These are phyloP conservation scores for Hygrophorus pudorinus DNA, from an alignment of 768 basidiomycete species.

Conservation along the genomic window DNA sequence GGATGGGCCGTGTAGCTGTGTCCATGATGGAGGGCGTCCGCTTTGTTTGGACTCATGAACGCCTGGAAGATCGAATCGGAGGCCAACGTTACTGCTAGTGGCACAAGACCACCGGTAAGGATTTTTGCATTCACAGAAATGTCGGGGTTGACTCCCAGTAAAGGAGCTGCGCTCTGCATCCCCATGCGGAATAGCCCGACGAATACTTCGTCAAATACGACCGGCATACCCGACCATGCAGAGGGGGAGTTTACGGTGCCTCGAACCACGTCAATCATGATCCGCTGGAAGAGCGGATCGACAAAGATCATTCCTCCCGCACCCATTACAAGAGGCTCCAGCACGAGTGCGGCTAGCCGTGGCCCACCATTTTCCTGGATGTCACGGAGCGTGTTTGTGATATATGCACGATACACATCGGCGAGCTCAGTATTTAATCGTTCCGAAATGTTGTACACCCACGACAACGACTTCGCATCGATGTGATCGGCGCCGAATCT, in stretches of 20 bases:
- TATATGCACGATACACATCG: conserved; percentile 46
- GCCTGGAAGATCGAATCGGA: conserved; percentile 70
- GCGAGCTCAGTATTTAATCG: conserved; percentile 59
- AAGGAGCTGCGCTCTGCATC: conserved; percentile 46
- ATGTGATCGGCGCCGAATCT: conserved; percentile 18
- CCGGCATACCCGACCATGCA: conserved; percentile 65
- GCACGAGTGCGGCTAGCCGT: conserved; percentile 63
- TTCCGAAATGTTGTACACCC: conserved; percentile 59
- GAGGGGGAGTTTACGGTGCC: conserved; percentile 21
- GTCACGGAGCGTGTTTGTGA: conserved; percentile 39
- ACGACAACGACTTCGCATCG: conserved; percentile 36
- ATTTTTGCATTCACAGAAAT: conserved; percentile 91
- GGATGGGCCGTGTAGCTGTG: conserved; percentile 96
- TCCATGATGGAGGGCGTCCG: conserved; percentile 84
- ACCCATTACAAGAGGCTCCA: conserved; percentile 91
- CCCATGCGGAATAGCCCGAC: conserved; percentile 87
- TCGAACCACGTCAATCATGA: conserved; percentile 77
- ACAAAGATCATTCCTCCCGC: conserved; percentile 97
- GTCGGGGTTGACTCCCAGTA: conserved; percentile 73
- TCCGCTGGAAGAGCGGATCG: conserved; percentile 90
- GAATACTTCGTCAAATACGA: conserved; percentile 96
- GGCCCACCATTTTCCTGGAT: conserved; percentile 32
- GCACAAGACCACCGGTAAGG: conserved; percentile 86
- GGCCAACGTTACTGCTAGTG: conserved; percentile 79
- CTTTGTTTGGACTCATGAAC: conserved; percentile 67